These are phyloP conservation scores for Scheffersomyces cryptocercus DNA, from an alignment of 1,139 yeast genomes.

Conservation along the genomic window DNA sequence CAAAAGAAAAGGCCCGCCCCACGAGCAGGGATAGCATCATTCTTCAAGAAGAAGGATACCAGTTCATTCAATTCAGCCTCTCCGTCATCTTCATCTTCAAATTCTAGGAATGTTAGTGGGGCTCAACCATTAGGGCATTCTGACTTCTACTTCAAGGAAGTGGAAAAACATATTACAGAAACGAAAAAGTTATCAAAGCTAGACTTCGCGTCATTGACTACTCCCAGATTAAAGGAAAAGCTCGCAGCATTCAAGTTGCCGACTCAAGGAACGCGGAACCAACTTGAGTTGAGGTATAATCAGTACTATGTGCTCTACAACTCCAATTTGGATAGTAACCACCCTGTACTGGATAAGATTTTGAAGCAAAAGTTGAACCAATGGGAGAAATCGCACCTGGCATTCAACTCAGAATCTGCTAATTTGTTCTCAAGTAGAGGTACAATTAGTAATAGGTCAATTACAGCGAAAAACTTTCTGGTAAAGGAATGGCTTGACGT, in stretches of 20 bases:
- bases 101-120: not conserved
- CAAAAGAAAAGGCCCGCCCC: constrained; percentile 7
- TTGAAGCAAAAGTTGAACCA: constrained; percentile 56
- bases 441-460: constrained; percentile 24
- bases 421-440: constrained; percentile 27
- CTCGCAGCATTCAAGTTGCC: constrained; percentile 57
- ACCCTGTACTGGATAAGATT: constrained; percentile 59
- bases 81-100: not conserved
- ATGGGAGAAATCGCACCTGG: constrained; percentile 66
- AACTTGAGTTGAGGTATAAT: constrained; percentile 69
- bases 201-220: constrained; percentile 61
- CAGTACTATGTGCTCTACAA: constrained; percentile 82
- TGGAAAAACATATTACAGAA: constrained; percentile 26
- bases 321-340: constrained; percentile 76
- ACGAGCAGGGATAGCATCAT: constrained; percentile 31
- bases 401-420: constrained; percentile 21
- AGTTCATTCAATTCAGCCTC: not conserved
- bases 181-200: constrained; percentile 52
- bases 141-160: constrained; percentile 35
- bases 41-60: constrained; percentile 24
- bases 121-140: constrained; percentile 18
- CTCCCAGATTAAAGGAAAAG: constrained; percentile 63
- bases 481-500: constrained; percentile 51
- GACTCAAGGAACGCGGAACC: constrained; percentile 60
- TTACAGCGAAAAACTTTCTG: constrained; percentile 42